Conservation (phyloP, 2,329 filamentous ascomycete genomes). For the Dactylonectria macrodidyma region DNA sequence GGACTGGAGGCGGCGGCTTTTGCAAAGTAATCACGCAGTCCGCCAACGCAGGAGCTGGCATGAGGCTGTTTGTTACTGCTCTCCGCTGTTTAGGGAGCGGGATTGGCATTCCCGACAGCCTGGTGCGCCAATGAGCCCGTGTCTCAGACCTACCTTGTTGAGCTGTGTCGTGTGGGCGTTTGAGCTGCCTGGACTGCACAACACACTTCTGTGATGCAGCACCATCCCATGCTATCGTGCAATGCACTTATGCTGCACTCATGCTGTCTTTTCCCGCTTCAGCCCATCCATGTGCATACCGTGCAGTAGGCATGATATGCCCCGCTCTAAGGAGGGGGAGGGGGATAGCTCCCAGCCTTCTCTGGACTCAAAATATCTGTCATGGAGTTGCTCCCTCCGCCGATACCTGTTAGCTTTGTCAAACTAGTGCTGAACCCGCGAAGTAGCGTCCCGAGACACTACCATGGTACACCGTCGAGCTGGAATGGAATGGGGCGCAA, state of each 20-base stretch:
- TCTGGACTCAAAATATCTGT: slow-evolving; percentile 5
- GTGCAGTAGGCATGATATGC: no score
- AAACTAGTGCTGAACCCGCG: slow-evolving; percentile 1
- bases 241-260: slow-evolving; percentile 18
- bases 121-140: slow-evolving; percentile 29
- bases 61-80: neutral
- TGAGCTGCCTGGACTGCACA: slow-evolving; percentile 28
- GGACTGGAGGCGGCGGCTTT: neutral
- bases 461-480: slow-evolving; percentile 9
- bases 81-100: neutral
- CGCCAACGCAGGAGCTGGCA: neutral
- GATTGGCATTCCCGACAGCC: slow-evolving; percentile 28
- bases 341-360: slow-evolving; percentile 17
- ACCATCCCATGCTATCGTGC: slow-evolving; percentile 20
- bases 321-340: slow-evolving; percentile 18
- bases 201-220: slow-evolving; percentile 32
- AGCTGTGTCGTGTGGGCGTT: slow-evolving; percentile 16
- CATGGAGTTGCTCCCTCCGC: neutral
- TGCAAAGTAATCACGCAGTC: neutral
- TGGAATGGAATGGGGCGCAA: slow-evolving; percentile 20
- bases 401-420: neutral
- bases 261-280: slow-evolving; percentile 3
- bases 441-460: slow-evolving; percentile 24
- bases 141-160: neutral
- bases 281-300: slow-evolving; percentile 5